phyloP scores from a whole-genome alignment of 2,329 filamentous ascomycete genomes.

The Raffaelea albimanens region DNA sequence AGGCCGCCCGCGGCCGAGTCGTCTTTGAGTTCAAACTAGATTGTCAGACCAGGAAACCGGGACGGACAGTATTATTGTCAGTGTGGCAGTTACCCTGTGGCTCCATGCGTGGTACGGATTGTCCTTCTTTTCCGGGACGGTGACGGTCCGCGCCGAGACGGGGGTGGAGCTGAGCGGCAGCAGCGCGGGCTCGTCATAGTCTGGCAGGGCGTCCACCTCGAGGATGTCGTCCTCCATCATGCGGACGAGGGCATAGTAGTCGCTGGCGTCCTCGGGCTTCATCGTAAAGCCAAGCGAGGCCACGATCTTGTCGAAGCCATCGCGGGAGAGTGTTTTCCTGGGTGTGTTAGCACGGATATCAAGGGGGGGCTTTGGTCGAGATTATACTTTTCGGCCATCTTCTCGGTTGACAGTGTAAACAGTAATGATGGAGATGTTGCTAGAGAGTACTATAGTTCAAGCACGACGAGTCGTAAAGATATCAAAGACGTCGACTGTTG shows the following conservation, averaged over 20 bases:
- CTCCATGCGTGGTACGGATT: conserved; percentile 26
- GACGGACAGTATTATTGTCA: not conserved
- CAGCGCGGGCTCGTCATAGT: conserved; percentile 18
- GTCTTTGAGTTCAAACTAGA: conserved; percentile 17
- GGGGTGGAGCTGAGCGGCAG: conserved; percentile 9
- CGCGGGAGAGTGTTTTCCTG: conserved; percentile 6
- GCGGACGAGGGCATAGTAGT: conserved; percentile 19
- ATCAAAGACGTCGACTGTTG: too few relatives aligned
- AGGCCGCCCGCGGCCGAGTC: conserved; percentile 28
- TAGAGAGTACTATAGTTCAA: too few relatives aligned
- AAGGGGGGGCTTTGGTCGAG: too few relatives aligned
- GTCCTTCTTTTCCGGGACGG: conserved; percentile 11
- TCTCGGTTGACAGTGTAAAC: too few relatives aligned
- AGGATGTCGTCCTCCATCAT: conserved; percentile 19
- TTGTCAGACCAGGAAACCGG: not conserved
- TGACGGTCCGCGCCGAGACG: conserved; percentile 5
- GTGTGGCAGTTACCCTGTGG: conserved; percentile 10
- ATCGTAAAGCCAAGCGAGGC: conserved; percentile 11
- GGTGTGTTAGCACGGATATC: too few relatives aligned
- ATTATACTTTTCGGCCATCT: too few relatives aligned
- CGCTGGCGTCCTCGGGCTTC: conserved; percentile 16
- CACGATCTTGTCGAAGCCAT: conserved; percentile 9
- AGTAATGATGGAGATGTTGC: too few relatives aligned
- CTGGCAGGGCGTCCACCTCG: conserved; percentile 15
- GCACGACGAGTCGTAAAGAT: too few relatives aligned